These are phyloP conservation scores for Fusarium nelsonii DNA, from an alignment of 2,329 filamentous ascomycete genomes.

Conservation along the genomic window DNA sequence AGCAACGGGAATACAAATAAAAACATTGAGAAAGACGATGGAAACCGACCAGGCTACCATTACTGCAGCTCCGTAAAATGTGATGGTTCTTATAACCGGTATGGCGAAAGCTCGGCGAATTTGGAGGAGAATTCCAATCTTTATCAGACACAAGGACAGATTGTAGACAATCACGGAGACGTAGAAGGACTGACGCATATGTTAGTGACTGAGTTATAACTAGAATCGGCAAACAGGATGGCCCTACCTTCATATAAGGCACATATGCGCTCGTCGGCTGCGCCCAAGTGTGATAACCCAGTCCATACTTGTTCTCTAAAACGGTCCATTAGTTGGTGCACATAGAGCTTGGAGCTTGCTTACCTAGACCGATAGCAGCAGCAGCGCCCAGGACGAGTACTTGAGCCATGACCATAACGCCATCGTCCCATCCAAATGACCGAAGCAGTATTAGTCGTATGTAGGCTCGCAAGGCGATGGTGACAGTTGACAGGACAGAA, in stretches of 20 bases:
- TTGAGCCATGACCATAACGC: conserved; percentile 16
- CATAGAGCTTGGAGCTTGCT: rapidly evolving
- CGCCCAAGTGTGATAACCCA: conserved; percentile 26
- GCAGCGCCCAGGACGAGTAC: conserved; percentile 10
- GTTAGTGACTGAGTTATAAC: neutral
- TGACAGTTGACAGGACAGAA: conserved; percentile 13
- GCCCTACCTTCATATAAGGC: conserved; percentile 26
- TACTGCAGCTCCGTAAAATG: conserved; percentile 9
- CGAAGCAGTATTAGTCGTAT: conserved; percentile 8
- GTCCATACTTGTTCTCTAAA: conserved; percentile 24
- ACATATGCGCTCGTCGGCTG: conserved; percentile 8
- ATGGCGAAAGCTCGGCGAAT: conserved; percentile 29
- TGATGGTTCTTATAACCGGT: neutral
- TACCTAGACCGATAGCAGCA: conserved; percentile 24
- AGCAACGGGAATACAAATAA: conserved; percentile 19
- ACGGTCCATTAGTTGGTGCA: neutral
- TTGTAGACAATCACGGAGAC: conserved; percentile 21
- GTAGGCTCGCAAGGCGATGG: conserved; percentile 11
- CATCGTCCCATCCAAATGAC: conserved; percentile 29
- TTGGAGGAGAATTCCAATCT: conserved; percentile 26
- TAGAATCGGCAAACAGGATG: neutral
- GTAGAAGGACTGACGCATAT: conserved; percentile 12
- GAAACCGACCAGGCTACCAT: conserved; percentile 22
- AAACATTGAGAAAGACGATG: conserved; percentile 18
- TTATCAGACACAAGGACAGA: conserved; percentile 25